Evolutionary conservation across 2,329 filamentous ascomycete species (phyloP).

Genomic region (Annulohypoxylon truncatum): DNA sequence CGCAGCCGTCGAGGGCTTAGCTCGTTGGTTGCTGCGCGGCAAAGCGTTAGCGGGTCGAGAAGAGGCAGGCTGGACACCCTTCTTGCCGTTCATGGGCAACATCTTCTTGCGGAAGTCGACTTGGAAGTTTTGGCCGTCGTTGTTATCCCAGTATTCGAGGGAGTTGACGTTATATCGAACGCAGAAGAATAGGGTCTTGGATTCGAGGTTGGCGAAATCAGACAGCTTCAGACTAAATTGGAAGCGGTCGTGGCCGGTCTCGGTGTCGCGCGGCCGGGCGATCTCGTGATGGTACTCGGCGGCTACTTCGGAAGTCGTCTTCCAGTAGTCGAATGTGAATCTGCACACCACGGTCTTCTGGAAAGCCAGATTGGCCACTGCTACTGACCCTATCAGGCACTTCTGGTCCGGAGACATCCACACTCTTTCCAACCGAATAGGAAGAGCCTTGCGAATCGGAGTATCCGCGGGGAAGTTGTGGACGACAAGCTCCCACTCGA

Average conservation of each 20-base stretch:
- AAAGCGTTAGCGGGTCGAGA: slow-evolving; percentile 65
- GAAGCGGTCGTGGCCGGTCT: slow-evolving; percentile 84
- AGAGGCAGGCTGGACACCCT: slow-evolving; percentile 61
- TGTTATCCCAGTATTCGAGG: slow-evolving; percentile 96
- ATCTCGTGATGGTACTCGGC: slow-evolving; percentile 90
- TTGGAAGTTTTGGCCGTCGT: slow-evolving; percentile 87
- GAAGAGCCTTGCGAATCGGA: slow-evolving; percentile 69
- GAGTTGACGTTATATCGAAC: slow-evolving; percentile 87
- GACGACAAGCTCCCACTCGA: slow-evolving; percentile 89
- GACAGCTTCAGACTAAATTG: slow-evolving; percentile 93
- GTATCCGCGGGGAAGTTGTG: slow-evolving; percentile 83
- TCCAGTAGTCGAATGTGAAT: slow-evolving; percentile 98
- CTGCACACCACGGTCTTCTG: slow-evolving; percentile 89
- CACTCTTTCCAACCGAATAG: slow-evolving; percentile 85
- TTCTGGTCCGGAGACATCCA: slow-evolving; percentile 91
- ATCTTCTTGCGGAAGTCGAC: slow-evolving; percentile 89
- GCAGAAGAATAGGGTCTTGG: slow-evolving; percentile 93
- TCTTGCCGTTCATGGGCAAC: slow-evolving; percentile 70
- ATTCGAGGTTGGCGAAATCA: slow-evolving; percentile 89
- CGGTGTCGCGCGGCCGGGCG: slow-evolving; percentile 68
- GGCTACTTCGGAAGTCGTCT: slow-evolving; percentile 92
- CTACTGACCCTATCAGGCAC: slow-evolving; percentile 83
- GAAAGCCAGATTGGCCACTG: slow-evolving; percentile 89
- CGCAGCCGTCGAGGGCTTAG: slow-evolving; percentile 55
- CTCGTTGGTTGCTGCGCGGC: slow-evolving; percentile 74